These are phyloP conservation scores for Fonsecaea erecta DNA, from an alignment of 2,329 filamentous ascomycete species.

Conservation along the genomic window DNA sequence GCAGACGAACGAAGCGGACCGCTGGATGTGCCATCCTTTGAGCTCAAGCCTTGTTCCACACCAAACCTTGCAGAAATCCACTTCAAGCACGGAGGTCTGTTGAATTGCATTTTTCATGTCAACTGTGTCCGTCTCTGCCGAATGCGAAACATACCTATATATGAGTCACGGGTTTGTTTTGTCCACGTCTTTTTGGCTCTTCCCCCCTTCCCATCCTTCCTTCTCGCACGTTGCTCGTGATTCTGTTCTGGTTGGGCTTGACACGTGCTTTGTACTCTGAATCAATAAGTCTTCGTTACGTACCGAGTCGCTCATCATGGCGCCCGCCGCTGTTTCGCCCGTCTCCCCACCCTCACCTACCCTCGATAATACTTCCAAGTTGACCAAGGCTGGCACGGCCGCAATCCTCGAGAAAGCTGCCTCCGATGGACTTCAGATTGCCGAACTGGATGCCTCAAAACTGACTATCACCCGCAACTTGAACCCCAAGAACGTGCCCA, in stretches of 20 bases:
- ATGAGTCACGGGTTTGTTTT: conserved; percentile 27
- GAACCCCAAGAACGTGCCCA: conserved; percentile 45
- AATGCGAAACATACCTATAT: conserved; percentile 19
- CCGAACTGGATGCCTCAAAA: conserved; percentile 48
- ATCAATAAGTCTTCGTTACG: neutral
- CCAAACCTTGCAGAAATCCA: neutral
- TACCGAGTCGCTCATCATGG: conserved; percentile 23
- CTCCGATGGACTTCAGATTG: conserved; percentile 25
- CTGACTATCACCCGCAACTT: conserved; percentile 47
- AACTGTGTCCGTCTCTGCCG: neutral
- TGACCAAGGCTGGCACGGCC: conserved; percentile 36
- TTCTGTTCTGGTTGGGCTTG: neutral
- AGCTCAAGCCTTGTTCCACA: conserved; percentile 3
- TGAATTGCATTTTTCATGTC: neutral
- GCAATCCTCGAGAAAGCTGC: conserved; percentile 30
- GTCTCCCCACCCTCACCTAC: conserved; percentile 31
- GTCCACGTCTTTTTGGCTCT: neutral
- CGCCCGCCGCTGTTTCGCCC: conserved; percentile 31
- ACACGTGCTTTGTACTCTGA: neutral
- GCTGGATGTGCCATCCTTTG: neutral
- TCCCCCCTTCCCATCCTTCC: neutral
- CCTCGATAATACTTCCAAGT: conserved; percentile 31
- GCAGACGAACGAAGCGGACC: neutral
- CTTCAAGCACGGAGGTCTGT: neutral
- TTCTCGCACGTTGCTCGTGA: neutral